Base-by-base conservation (phyloP, 1,284 basidiomycete genomes). In the Cystobasidiaceae sp. region DNA sequence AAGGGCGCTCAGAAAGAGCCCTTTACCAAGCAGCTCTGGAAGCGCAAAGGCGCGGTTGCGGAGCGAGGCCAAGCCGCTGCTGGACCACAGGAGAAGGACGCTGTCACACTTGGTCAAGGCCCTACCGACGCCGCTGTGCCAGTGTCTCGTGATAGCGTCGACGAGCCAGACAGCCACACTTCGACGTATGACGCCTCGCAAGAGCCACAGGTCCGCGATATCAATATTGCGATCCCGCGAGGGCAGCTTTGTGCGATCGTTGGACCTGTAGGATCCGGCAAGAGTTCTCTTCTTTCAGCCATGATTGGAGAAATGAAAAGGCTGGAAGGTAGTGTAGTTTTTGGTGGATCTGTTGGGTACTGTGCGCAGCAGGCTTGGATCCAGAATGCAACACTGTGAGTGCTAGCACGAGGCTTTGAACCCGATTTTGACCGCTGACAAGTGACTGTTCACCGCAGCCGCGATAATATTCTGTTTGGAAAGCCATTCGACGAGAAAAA, bases 401-500 rank as follows among this genome's bases (percentile, higher is more conserved):
- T 28, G 50, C 25, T 5, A 15, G 59, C 52, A 48, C 59, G 6
- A 21, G 23, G 30, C n/a, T 25, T 6, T 8, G 5, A 21, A n/a
- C n/a, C n/a, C 25, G 9, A 7, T 49, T 50, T 15, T 15, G 17
- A 34, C 17, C 37, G 58, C 23, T 33, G 15, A 27, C n/a, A 15
- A 23, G 30, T 2, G 11, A 11, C 73, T 75, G 33, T 73, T 75
- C 82, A 85, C 0, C 85, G 85, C 1, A 83, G 88, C 46, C 81
- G 86, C 44, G 86, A 92, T 54, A 94, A 94, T 74, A 86, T 94
- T 57, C 84, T 88, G 60, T 93, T 93, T 72, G 90, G 90, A 39
- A 81, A 85, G 37, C 84, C 85, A 1, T 92, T 86, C 73, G 87
- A 93, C 48, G 84, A 88, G 70, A 83, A 84, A 49, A 81, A 83